Evolutionary conservation across 176 grass and related monocot species (phyloP).

Genomic region (Carex myosuroides): DNA sequence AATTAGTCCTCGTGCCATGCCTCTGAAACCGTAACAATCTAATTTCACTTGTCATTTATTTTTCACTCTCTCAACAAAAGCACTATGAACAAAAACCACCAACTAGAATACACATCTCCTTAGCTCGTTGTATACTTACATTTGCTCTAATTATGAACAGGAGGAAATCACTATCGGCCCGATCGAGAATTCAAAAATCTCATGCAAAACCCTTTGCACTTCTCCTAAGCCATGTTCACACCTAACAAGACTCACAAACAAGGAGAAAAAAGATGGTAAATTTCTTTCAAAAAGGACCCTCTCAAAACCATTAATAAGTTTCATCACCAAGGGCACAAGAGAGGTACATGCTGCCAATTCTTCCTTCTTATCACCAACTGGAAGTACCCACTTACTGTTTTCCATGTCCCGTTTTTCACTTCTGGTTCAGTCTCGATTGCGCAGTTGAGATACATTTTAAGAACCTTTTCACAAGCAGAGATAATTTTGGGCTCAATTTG

Average conservation of each 20-base stretch:
- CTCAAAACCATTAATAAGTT: constrained; percentile 49
- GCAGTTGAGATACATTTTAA: constrained; percentile 65
- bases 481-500: constrained; percentile 60
- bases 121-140: not conserved
- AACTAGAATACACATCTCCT: not conserved
- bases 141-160: constrained; percentile 15
- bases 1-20: not conserved
- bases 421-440: constrained; percentile 41
- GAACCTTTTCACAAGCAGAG: constrained; percentile 59
- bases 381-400: constrained; percentile 39
- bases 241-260: constrained; percentile 65
- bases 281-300: constrained; percentile 66
- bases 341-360: constrained; percentile 74
- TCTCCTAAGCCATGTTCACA: constrained; percentile 78
- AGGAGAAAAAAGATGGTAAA: constrained; percentile 59
- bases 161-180: constrained; percentile 46
- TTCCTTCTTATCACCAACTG: constrained; percentile 56
- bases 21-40: not conserved
- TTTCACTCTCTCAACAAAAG: not conserved
- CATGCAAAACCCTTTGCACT: constrained; percentile 62
- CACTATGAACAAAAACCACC: not conserved
- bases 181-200: constrained; percentile 76
- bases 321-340: constrained; percentile 63
- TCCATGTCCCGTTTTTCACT: constrained; percentile 20
- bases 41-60: not conserved